phyloP scores from a whole-genome alignment of 345 rosid species.

The Gossypium raimondii region DNA sequence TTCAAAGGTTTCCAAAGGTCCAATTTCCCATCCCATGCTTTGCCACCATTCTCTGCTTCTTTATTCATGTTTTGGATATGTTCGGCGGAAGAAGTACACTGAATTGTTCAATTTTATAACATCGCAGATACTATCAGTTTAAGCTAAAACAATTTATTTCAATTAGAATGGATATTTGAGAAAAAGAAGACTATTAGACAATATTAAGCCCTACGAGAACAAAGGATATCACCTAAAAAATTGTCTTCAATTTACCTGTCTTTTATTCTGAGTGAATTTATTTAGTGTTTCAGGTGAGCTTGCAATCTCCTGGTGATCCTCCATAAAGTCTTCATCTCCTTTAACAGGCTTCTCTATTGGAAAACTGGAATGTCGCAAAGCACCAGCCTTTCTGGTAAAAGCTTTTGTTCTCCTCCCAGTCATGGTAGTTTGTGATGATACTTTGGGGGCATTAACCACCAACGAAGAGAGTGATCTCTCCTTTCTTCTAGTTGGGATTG shows the following conservation, averaged over 20 bases:
- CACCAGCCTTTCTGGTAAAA: conserved; percentile 46
- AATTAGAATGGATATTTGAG: not conserved
- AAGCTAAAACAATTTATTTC: conserved; percentile 1
- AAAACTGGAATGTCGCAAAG: conserved; percentile 43
- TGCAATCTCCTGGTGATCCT: conserved; percentile 46
- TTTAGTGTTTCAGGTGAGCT: conserved; percentile 71
- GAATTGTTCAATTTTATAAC: conserved; percentile 19
- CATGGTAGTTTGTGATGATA: conserved; percentile 52
- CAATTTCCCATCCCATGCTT: conserved; percentile 56
- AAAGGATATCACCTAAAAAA: conserved; percentile 8
- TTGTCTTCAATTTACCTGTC: conserved; percentile 49
- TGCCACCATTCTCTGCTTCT: conserved; percentile 40
- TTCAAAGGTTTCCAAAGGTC: conserved; percentile 93
- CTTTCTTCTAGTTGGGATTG: conserved; percentile 77
- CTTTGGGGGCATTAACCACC: conserved; percentile 82
- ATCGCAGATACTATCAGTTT: conserved; percentile 7
- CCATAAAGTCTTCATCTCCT: conserved; percentile 53
- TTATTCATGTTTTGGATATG: conserved; percentile 33
- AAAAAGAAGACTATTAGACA: not conserved
- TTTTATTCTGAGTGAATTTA: conserved; percentile 48
- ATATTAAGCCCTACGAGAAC: not conserved
- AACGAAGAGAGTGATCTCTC: conserved; percentile 92
- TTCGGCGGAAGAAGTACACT: conserved; percentile 61
- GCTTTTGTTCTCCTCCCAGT: conserved; percentile 76
- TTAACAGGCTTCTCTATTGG: conserved; percentile 41